Evolutionary conservation across 768 basidiomycete genomes (phyloP).

Genomic region (Termitomyces sp.): DNA sequence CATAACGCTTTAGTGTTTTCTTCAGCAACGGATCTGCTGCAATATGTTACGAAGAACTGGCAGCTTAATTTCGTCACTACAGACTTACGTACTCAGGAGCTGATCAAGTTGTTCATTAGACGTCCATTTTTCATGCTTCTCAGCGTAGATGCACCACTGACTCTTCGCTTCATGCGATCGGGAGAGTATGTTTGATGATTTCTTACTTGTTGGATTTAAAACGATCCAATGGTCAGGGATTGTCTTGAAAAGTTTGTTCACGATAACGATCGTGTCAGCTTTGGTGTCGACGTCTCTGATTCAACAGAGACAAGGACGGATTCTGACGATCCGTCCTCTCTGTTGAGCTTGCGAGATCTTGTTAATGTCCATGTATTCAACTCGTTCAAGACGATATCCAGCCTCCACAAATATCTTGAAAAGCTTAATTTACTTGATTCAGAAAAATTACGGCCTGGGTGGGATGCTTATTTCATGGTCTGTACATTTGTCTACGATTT

Average conservation of each 20-base stretch:
- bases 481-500: constrained; percentile 11
- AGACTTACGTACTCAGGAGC: constrained; percentile 51
- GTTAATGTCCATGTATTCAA: constrained; percentile 62
- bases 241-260: constrained; percentile 71
- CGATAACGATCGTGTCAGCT: constrained; percentile 64
- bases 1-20: constrained; percentile 30
- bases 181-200: constrained; percentile 32
- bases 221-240: constrained; percentile 3
- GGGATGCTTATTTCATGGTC: constrained; percentile 99
- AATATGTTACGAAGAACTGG: constrained; percentile 81
- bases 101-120: constrained; percentile 68
- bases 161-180: constrained; percentile 59
- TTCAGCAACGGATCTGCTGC: constrained; percentile 50
- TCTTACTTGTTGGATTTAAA: neutral
- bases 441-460: constrained; percentile 77
- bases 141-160: constrained; percentile 75
- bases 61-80: constrained; percentile 70
- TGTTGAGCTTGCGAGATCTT: constrained; percentile 34
- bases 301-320: constrained; percentile 11
- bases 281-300: constrained; percentile 33
- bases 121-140: constrained; percentile 90
- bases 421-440: constrained; percentile 61
- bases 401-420: constrained; percentile 60
- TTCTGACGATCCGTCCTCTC: constrained; percentile 14
- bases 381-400: constrained; percentile 46